Evolutionary conservation across 108 stramenopile genomes (phyloP).

Genomic region (Seminavis robusta): DNA sequence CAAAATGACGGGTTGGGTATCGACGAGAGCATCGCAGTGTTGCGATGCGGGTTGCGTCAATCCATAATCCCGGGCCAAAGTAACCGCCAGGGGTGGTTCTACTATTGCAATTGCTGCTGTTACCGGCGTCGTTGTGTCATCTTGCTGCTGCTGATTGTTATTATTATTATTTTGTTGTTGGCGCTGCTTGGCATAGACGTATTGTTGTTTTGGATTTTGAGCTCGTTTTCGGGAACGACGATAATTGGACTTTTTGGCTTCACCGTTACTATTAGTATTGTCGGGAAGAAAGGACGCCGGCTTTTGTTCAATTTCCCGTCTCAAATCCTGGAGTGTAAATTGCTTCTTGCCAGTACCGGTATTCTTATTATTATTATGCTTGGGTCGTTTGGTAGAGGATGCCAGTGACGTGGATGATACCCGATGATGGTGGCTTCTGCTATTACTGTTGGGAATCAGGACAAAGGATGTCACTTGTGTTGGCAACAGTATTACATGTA

Average conservation of each 20-base stretch:
- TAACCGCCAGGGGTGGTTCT: slow-evolving; percentile 15
- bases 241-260: slow-evolving; percentile 26
- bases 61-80: slow-evolving; percentile 36
- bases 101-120: slow-evolving; percentile 2
- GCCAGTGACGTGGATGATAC: too few species aligned
- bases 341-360: neutral
- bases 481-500: too few species aligned
- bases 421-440: too few species aligned
- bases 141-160: neutral
- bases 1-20: slow-evolving; percentile 46
- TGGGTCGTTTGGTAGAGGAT: neutral
- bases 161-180: slow-evolving; percentile 5
- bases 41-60: slow-evolving; percentile 43
- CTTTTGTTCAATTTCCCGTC: slow-evolving; percentile 21
- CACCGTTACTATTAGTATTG: neutral
- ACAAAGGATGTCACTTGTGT: too few species aligned
- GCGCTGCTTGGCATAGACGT: slow-evolving; percentile 63
- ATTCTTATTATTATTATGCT: neutral
- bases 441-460: too few species aligned
- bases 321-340: slow-evolving; percentile 29
- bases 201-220: slow-evolving; percentile 63
- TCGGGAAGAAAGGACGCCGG: neutral
- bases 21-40: slow-evolving; percentile 49
- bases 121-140: neutral
- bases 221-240: slow-evolving; percentile 49